Evolutionary conservation across 345 rosid genomes (phyloP), one percentile per base, ranked within the genome.

Genomic region (Melaleuca alternifolia): DNA sequence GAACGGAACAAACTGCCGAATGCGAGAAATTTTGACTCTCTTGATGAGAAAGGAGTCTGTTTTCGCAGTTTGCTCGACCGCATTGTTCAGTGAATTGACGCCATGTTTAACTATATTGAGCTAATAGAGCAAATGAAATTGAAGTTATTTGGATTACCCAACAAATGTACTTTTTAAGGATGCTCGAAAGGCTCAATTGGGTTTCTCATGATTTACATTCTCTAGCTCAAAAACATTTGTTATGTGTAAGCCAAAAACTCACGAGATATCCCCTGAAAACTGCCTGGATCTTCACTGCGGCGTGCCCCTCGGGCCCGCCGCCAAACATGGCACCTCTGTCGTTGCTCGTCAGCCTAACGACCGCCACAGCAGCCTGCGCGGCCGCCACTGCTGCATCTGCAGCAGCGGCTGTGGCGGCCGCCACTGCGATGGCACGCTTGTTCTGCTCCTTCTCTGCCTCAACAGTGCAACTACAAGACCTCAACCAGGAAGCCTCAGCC

Each of bases 311-410:
- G 11, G 61, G 86, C 65, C 92, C 88, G 41, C 90, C 93, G 23
- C 91, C 88, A 51, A 75, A 85, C 89, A 89, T 86, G 85, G 91
- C 88, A 8, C 61, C 89, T 75, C 96, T 90, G 54, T 94, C 92
- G 54, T 89, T 92, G 84, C 94, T 92, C 21, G 96, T 92, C 75
- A 94, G 86, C 89, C 92, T 90, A 52, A 93, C 95, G 41, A 95
- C 96, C 1, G 88, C 93, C 10, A 88, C 91, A 0, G 98, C 98
- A 1, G 98, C 97, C 83, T 91, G 93, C 0, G 95, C 97, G 1
- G 98, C 98, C 1, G 93, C 96, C 51, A 91, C 94, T 0, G 97
- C 97, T 5, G 96, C 98, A 85, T 94, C 97, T 13, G 98, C 98
- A 0, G 96, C 98, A 1, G 95, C 94, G 0, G 97, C 95, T 0